These are phyloP conservation scores for Malus fusca DNA, from an alignment of 306 rosid species.

Conservation along the genomic window DNA sequence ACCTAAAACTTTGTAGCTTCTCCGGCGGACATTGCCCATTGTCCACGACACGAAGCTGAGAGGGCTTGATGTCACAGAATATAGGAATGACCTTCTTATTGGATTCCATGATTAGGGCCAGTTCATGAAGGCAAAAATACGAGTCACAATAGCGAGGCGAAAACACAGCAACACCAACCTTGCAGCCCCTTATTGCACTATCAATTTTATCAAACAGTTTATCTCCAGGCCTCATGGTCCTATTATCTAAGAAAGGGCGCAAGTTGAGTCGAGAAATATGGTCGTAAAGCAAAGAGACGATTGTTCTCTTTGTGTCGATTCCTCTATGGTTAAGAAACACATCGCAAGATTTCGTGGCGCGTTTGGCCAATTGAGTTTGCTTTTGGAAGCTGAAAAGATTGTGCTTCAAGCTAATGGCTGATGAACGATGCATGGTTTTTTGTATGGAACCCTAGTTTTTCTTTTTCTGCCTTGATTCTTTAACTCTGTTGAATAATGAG, in stretches of 20 bases:
- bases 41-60: slow-evolving; percentile 39
- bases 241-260: slow-evolving; percentile 68
- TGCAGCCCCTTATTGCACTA: slow-evolving; percentile 43
- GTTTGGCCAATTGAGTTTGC: slow-evolving; percentile 17
- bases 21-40: slow-evolving; percentile 24
- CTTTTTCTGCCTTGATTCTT: neutral
- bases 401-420: slow-evolving; percentile 25
- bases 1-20: slow-evolving; percentile 34
- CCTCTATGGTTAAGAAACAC: slow-evolving; percentile 81
- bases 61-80: slow-evolving; percentile 74
- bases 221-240: slow-evolving; percentile 84
- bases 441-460: neutral
- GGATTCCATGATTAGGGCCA: slow-evolving; percentile 55
- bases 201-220: slow-evolving; percentile 73
- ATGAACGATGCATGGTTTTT: slow-evolving; percentile 27
- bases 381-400: slow-evolving; percentile 18
- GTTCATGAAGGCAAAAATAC: slow-evolving; percentile 77
- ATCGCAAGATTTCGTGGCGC: slow-evolving; percentile 37
- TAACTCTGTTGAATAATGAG: neutral
- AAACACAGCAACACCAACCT: slow-evolving; percentile 67
- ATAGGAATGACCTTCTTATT: slow-evolving; percentile 77
- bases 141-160: slow-evolving; percentile 78
- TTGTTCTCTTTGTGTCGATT: slow-evolving; percentile 60
- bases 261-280: slow-evolving; percentile 34
- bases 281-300: slow-evolving; percentile 63